Base-by-base conservation (phyloP, 306 rosid species). In the Cucumis hystrix region DNA sequence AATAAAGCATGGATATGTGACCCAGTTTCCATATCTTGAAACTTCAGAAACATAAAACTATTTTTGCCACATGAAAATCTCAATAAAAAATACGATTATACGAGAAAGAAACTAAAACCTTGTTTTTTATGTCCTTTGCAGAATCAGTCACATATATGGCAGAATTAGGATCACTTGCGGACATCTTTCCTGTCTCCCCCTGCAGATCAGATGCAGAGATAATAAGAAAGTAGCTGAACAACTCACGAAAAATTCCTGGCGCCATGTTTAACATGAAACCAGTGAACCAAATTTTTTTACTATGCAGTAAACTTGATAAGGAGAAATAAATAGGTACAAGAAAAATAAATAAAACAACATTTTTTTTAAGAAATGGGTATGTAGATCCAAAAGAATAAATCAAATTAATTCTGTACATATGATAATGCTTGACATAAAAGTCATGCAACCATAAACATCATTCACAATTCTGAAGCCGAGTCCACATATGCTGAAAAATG, bases 141-240 rank as follows among this genome's bases (percentile, higher is more conserved):
- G 97, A 89, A 88, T 91, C 99, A 74, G 97, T 95, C 80, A 95
- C 99, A 63, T 95, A 95, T 80, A 95, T 95, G 64, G 97, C 99
- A 60, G 99, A 95, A 82, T 87, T 95, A 64, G 99, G 97, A 84
- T 92, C 99, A 87, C 97, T 92, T 20, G 99, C 97, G 3, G 99
- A 95, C 99, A 95, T 92, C 83, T 92, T 95, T 56, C 99, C 97
- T 2, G 88, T 87, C 82, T 95, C 97, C 49, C 99, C 99, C 96
- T 95, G 92, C 88, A 88, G 30, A 73, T 73, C 28, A 54, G 28
- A 52, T 33, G 9, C 40, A 15, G 59, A 17, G 8, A 71, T 51
- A 52, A 52, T 52, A 54, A 51, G 30, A 73, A 73, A 30, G 49
- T 6, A 17, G 18, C 33, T 30, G 28, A 9, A 17, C 23, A 3